phyloP scores from a whole-genome alignment of 495 filamentous ascomycete species.

The Tuber magnatum region DNA sequence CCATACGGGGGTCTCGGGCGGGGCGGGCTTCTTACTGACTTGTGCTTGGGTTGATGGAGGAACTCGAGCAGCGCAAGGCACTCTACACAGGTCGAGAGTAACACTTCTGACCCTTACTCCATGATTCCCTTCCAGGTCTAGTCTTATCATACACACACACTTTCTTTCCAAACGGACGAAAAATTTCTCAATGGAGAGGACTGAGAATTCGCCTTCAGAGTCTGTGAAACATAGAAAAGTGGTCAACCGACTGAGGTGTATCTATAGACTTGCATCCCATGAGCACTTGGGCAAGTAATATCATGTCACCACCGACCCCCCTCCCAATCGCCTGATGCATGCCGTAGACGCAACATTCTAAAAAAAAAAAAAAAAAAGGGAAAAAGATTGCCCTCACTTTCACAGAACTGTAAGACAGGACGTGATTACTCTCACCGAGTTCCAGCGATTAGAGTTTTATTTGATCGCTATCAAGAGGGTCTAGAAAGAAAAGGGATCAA shows the following conservation, averaged over 20 bases:
- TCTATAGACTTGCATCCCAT: neutral
- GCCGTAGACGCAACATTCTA: neutral
- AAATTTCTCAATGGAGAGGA: neutral
- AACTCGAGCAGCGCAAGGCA: neutral
- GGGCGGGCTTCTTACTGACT: neutral
- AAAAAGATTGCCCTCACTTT: neutral
- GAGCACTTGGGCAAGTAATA: neutral
- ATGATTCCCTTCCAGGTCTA: neutral
- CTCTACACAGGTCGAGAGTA: neutral
- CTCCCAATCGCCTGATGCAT: neutral
- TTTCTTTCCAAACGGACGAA: neutral
- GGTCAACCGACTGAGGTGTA: neutral
- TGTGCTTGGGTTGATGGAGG: neutral
- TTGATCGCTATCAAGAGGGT: neutral
- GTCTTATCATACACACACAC: neutral
- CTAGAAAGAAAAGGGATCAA: neutral
- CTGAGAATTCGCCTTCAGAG: neutral
- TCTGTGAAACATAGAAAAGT: neutral
- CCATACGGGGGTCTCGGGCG: neutral
- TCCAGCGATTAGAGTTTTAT: neutral
- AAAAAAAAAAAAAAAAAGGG: neutral
- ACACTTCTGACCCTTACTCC: neutral
- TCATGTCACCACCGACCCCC: neutral
- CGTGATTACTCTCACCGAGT: neutral
- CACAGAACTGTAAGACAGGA: neutral